phyloP scores from a whole-genome alignment of 306 rosid genomes.

The Prunus padus region DNA sequence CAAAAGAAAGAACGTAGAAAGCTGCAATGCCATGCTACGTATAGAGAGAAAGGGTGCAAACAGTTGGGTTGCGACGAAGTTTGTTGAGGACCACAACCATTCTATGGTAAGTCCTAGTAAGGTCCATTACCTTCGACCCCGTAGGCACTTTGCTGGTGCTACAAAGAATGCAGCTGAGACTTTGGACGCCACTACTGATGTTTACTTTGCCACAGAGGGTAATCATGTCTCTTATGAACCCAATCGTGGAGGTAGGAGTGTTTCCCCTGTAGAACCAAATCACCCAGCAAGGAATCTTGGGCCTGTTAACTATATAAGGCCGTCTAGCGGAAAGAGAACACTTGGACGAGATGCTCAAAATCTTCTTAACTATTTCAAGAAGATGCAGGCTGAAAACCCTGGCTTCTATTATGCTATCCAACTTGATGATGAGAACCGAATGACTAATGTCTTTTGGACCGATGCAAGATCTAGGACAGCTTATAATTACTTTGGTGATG shows the following conservation, averaged over 20 bases:
- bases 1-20: constrained; percentile 63
- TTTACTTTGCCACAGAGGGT: constrained; percentile 43
- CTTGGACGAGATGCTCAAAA: constrained; percentile 81
- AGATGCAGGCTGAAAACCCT: constrained; percentile 77
- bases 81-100: constrained; percentile 81
- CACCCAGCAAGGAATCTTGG: constrained; percentile 41
- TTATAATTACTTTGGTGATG: constrained; percentile 73
- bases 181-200: constrained; percentile 42
- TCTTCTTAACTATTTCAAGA: constrained; percentile 71
- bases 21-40: constrained; percentile 76
- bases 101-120: constrained; percentile 47
- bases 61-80: constrained; percentile 58
- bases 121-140: constrained; percentile 59
- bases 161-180: constrained; percentile 46
- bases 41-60: constrained; percentile 57
- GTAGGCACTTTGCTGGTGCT: constrained; percentile 69
- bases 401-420: constrained; percentile 76
- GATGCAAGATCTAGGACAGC: constrained; percentile 77
- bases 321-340: constrained; percentile 47
- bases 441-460: constrained; percentile 80
- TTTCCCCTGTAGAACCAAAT: constrained; percentile 51
- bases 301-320: constrained; percentile 39
- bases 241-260: constrained; percentile 37
- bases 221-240: constrained; percentile 41
- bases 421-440: constrained; percentile 73